Conservation (phyloP, 805 yeast species). For the Candida dendrica region DNA sequence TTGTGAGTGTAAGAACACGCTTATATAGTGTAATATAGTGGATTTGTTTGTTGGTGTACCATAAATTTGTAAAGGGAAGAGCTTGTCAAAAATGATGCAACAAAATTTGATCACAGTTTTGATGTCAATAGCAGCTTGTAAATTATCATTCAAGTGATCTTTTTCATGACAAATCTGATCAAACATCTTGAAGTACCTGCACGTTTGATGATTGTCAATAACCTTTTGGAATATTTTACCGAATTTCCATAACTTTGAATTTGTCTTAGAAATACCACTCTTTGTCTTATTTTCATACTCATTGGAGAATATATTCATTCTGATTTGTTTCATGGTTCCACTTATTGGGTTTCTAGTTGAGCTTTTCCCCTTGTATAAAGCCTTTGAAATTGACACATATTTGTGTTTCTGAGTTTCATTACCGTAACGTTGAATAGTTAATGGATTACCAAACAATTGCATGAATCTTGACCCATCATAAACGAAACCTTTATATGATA, state of each 20-base stretch:
- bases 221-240: conserved; percentile 12
- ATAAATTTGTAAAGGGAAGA: conserved; percentile 44
- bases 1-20: conserved; percentile 29
- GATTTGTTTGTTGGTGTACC: conserved; percentile 47
- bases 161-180: conserved; percentile 25
- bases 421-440: background rate
- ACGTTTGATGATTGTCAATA: conserved; percentile 25
- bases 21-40: conserved; percentile 28
- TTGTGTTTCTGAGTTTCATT: background rate
- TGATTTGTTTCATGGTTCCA: background rate
- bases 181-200: conserved; percentile 30
- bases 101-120: conserved; percentile 35
- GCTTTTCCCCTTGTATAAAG: background rate
- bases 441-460: conserved; percentile 13
- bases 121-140: conserved; percentile 25
- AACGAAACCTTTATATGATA: conserved; percentile 8
- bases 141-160: conserved; percentile 15
- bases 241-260: conserved; percentile 7
- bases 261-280: background rate
- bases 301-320: background rate
- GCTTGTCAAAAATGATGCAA: conserved; percentile 32
- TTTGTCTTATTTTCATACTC: background rate
- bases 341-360: background rate
- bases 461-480: conserved; percentile 1
- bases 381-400: background rate